These are phyloP conservation scores for Sungouiozyma ichnusensis DNA, from an alignment of 805 yeast genomes.

Conservation along the genomic window DNA sequence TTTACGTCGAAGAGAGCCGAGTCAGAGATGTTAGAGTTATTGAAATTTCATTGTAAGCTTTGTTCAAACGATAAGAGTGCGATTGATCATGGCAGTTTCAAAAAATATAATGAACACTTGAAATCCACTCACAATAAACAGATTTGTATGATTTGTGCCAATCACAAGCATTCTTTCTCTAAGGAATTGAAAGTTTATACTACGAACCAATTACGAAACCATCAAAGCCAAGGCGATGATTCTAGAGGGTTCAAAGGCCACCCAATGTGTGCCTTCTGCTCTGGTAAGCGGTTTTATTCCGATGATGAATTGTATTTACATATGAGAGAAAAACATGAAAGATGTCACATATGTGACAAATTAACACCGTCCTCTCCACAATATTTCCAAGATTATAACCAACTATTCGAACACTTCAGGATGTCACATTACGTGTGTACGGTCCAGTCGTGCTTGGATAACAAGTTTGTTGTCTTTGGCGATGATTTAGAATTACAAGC, in stretches of 20 bases:
- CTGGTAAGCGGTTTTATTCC: slow-evolving; percentile 66
- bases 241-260: slow-evolving; percentile 57
- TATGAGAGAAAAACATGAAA: slow-evolving; percentile 74
- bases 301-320: slow-evolving; percentile 79
- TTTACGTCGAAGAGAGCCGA: slow-evolving; percentile 48
- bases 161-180: slow-evolving; percentile 68
- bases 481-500: slow-evolving; percentile 80
- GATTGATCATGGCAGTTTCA: slow-evolving; percentile 37
- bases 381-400: slow-evolving; percentile 68
- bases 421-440: slow-evolving; percentile 67
- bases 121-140: slow-evolving; percentile 44
- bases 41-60: slow-evolving; percentile 48
- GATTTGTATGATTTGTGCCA: slow-evolving; percentile 68
- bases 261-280: slow-evolving; percentile 78
- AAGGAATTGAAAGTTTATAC: slow-evolving; percentile 56
- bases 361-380: slow-evolving; percentile 50
- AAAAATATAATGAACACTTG: slow-evolving; percentile 54
- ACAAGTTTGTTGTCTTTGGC: slow-evolving; percentile 83
- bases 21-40: slow-evolving; percentile 39
- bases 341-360: slow-evolving; percentile 83
- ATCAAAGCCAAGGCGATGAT: slow-evolving; percentile 62
- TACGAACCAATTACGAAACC: slow-evolving; percentile 52
- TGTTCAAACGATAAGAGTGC: slow-evolving; percentile 22
- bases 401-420: slow-evolving; percentile 65
- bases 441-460: slow-evolving; percentile 69